Base-by-base conservation (phyloP, 148 eudicot species). In the Nepenthes gracilis region DNA sequence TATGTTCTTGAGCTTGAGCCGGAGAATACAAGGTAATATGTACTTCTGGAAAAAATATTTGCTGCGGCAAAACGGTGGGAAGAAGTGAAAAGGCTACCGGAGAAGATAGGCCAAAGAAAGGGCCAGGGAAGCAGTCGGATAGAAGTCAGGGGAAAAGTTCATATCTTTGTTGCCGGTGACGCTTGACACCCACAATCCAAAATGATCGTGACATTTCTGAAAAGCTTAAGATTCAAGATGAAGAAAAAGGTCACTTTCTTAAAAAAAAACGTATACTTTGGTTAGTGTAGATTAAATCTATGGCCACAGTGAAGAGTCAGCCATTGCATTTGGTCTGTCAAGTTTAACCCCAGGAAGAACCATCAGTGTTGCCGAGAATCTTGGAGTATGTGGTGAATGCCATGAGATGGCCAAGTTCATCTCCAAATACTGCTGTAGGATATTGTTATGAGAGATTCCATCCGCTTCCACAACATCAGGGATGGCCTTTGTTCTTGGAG, bases 81-180 rank as follows among this genome's bases (percentile, higher is more conserved):
- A 70, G 75, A 79, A 75, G 73, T 73, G 43, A 63, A 67, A 48
- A 72, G 68, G 70, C 51, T 78, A 45, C 74, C 56, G 61, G 53
- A 70, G 68, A 78, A 23, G 53, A 75, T 72, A 40, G 59, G 71
- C 12, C 66, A 59, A 47, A 72, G 61, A 48, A 81, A 67, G 63
- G 73, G 74, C 40, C 70, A 58, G 55, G 65, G 70, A 36, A 75
- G 79, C 62, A 84, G 85, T 57, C 81, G 89, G 85, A 78, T 84
- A 54, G 75, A 74, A 70, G 66, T 74, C 13, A 78, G 72, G 43
- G 83, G 72, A 32, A 80, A 74, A 72, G 80, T 76, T 63, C 74
- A 78, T 55, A 81, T 80, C 51, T 84, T 84, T 71, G 60, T 74
- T n/a, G 80, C 78, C 33, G 80, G 75, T 54, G 62, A 66, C 71